Evolutionary conservation across 2,329 filamentous ascomycete genomes (phyloP), one percentile per base, ranked within the genome.

Genomic region (Lachnellula occidentalis): DNA sequence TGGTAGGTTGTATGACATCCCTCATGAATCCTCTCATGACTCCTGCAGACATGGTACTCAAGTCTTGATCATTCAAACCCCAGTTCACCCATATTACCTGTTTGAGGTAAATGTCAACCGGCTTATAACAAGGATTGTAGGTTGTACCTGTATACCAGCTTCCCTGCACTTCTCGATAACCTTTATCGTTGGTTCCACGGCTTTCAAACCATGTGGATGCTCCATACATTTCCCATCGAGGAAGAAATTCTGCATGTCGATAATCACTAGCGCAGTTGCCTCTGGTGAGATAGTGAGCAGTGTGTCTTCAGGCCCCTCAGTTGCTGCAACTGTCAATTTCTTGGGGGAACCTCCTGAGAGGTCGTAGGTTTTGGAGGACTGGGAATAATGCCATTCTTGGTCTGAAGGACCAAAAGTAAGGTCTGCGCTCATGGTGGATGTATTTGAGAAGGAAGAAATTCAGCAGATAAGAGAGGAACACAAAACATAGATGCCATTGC

Each of bases 191-290:
- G 60, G 78, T 66, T 61, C 67, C 27, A 70, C 70, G 48, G 69
- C 78, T 60, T 58, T 75, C 70, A 66, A 69, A 36, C 64, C 79
- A 63, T 66, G 69, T 36, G 68, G 70, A 55, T 72, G 74, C 43
- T 64, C 67, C 60, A 67, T 74, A 64, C 65, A 79, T 49, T 50
- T 66, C 46, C 61, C 69, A 67, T 67, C 72, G 24, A 81, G 69
- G 64, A 79, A 78, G 71, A 73, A 76, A 62, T 79, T 79, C 68
- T 79, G 76, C 73, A 78, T 75, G 67, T 80, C 77, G 46, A 80
- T 72, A 37, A 80, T 71, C 12, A 80, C 71, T 1, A 80, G 67
- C 3, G 75, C 77, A n/a, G 73, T 72, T 19, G 69, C 69, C 11
- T 62, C 56, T 5, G 76, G 72, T 17, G 69, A 68, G 39, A 80